Evolutionary conservation across 2,329 filamentous ascomycete genomes (phyloP).

Genomic region (Hymenoscyphus occultus): DNA sequence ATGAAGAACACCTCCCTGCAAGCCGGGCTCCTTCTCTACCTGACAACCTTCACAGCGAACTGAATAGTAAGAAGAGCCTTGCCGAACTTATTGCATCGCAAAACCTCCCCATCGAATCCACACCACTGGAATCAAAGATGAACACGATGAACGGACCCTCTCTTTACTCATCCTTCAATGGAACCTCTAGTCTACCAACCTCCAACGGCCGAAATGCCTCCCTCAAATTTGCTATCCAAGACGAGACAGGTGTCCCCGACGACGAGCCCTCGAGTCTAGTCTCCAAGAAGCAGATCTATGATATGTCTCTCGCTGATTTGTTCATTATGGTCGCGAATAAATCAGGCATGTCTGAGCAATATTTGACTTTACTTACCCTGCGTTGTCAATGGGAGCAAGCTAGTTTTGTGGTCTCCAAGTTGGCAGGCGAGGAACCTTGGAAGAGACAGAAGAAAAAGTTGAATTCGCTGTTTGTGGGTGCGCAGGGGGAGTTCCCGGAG

Average conservation of each 20-base stretch:
- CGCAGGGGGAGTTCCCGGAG: background rate
- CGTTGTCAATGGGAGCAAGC: constrained; percentile 10
- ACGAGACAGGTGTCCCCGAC: constrained; percentile 3
- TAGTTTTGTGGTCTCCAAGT: background rate
- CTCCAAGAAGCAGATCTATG: constrained; percentile 1
- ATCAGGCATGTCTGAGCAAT: background rate
- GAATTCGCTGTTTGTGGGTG: background rate
- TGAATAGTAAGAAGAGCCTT: no score
- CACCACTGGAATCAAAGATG: background rate
- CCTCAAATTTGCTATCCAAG: constrained; percentile 12
- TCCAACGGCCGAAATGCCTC: background rate
- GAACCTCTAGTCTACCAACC: background rate
- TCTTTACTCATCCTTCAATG: background rate
- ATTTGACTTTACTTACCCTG: constrained; percentile 2
- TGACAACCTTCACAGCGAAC: no score
- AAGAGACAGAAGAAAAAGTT: constrained; percentile 10
- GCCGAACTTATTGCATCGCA: no score
- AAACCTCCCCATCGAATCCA: background rate
- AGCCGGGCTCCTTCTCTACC: no score
- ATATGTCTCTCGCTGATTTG: background rate
- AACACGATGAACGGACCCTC: background rate
- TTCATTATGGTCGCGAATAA: constrained; percentile 3
- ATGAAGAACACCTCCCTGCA: no score
- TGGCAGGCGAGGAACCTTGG: constrained; percentile 10
- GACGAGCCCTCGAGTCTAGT: constrained; percentile 9